Base-by-base conservation (phyloP, 2,329 filamentous ascomycete genomes). In the Colletotrichum somersetense region DNA sequence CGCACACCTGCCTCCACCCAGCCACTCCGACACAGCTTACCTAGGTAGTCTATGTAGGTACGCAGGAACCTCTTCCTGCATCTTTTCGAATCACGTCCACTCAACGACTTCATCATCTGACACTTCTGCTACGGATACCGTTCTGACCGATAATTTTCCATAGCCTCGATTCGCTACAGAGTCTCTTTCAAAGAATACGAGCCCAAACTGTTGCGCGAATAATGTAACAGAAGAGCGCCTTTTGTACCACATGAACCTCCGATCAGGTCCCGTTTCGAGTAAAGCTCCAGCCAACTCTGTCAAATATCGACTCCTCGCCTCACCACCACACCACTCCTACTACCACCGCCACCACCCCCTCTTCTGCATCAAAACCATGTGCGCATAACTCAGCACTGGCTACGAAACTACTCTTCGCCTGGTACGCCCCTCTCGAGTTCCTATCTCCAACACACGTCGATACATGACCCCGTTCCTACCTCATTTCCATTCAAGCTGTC, bases 71-170 rank as follows among this genome's bases (percentile, higher is more conserved):
- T 16, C 66, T 48, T n/a, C 35, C 20, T 53, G 18, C 30, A 35
- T 33, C 62, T 61, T 74, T 66, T 74, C 76, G 74, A 76, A 76
- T 74, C 72, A 75, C 76, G 73, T 76, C 76, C 77, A 78, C 76
- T 78, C 75, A 77, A 74, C 68, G 58, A 52, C 66, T 72, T 67
- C 65, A 66, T 74, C 73, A 73, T 74, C 74, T 64, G 74, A 71
- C 71, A 46, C 57, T 66, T 52, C 64, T 67, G 52, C 66, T 33
- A 44, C 52, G 59, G 23, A 55, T 63, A 53, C 48, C 59, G 48
- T 53, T 58, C 59, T 70, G 66, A 62, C 68, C 64, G 68, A 67
- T 57, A 50, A 35, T 71, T 71, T 57, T 52, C 62, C 57, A 62
- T 71, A 52, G n/a, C 46, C 35, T 67, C 50, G 42, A 58, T 48